These are phyloP conservation scores for Suillus tomentosus DNA, from an alignment of 768 basidiomycete species.

Conservation along the genomic window DNA sequence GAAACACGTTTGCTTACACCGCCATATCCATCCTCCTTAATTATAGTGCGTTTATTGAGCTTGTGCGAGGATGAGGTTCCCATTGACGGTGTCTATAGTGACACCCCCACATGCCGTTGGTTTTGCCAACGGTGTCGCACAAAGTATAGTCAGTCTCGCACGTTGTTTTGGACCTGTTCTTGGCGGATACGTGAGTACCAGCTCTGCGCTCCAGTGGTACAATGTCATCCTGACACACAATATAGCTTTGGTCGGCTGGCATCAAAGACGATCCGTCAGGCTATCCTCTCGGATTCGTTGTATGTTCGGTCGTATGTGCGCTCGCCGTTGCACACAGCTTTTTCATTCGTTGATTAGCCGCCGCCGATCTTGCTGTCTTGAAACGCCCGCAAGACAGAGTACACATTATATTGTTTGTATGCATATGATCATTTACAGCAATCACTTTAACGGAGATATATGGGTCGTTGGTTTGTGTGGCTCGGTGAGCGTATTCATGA, in stretches of 20 bases:
- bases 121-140: conserved; percentile 93
- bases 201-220: background rate
- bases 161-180: conserved; percentile 88
- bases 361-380: background rate
- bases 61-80: conserved; percentile 7
- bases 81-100: conserved; percentile 50
- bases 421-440: background rate
- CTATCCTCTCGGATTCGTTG: conserved; percentile 74
- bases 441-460: background rate
- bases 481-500: background rate
- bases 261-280: conserved; percentile 68
- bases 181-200: conserved; percentile 66
- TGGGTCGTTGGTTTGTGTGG: background rate
- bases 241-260: conserved; percentile 73
- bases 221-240: conserved; percentile 14
- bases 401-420: background rate
- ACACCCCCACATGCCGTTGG: conserved; percentile 88
- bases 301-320: conserved; percentile 61
- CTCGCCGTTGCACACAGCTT: conserved; percentile 71
- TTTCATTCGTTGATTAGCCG: conserved; percentile 59
- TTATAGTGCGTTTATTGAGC: conserved; percentile 57
- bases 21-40: conserved; percentile 86
- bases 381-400: background rate
- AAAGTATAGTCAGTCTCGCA: conserved; percentile 92
- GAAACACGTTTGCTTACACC: conserved; percentile 88